phyloP scores from a whole-genome alignment of 352 stramenopile genomes.

The Pythium brachiatum region DNA sequence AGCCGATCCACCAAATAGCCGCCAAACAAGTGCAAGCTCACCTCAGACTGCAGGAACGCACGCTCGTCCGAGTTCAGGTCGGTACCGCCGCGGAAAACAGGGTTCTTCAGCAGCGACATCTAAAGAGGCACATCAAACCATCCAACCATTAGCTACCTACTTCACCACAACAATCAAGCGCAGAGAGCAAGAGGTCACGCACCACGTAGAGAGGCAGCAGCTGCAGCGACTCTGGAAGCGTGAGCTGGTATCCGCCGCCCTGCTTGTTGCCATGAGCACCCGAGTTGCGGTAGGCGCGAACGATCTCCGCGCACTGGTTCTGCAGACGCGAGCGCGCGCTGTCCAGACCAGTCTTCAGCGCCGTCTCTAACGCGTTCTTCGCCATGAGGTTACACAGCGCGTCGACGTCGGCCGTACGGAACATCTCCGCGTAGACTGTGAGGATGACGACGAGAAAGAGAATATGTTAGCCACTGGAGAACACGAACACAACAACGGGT shows the following conservation, averaged over 20 bases:
- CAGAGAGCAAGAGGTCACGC: slow-evolving; percentile 20
- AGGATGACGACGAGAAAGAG: background rate
- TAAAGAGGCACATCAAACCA: slow-evolving; percentile 30
- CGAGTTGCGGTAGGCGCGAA: slow-evolving; percentile 87
- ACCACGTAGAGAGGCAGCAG: slow-evolving; percentile 95
- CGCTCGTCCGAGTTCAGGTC: slow-evolving; percentile 97
- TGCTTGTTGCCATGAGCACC: slow-evolving; percentile 72
- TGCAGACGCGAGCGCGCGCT: slow-evolving; percentile 92
- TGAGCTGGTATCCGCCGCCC: slow-evolving; percentile 69
- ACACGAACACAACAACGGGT: too few relatives aligned
- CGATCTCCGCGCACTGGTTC: slow-evolving; percentile 91
- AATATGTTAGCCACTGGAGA: too few relatives aligned
- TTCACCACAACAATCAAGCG: background rate
- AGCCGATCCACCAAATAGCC: too few relatives aligned
- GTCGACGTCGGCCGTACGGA: slow-evolving; percentile 92
- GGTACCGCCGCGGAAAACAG: slow-evolving; percentile 94
- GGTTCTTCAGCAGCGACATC: slow-evolving; percentile 98
- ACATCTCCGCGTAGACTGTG: slow-evolving; percentile 89
- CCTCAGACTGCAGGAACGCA: slow-evolving; percentile 89
- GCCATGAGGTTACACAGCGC: slow-evolving; percentile 93
- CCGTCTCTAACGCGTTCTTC: slow-evolving; percentile 94
- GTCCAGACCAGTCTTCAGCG: slow-evolving; percentile 94
- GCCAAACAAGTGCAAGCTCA: slow-evolving; percentile 20
- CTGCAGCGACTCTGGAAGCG: slow-evolving; percentile 90
- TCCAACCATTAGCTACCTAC: background rate